Evolutionary conservation across 805 yeast genomes (phyloP).

Genomic region (Hanseniaspora lindneri): DNA sequence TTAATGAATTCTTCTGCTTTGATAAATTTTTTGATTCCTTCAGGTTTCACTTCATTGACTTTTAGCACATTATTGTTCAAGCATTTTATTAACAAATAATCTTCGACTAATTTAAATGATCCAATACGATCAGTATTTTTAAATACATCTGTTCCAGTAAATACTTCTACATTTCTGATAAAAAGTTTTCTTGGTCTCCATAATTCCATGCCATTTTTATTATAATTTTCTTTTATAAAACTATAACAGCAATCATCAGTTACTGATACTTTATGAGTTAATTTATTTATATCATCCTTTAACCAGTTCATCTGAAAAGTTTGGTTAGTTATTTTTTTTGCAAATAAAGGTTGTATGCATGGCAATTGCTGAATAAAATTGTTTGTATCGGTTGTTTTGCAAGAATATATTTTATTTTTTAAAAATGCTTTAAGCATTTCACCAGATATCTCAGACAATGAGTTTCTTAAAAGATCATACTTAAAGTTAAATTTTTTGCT

Average conservation of each 20-base stretch:
- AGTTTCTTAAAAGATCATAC: constrained; percentile 4
- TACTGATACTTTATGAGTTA: background rate
- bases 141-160: background rate
- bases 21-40: background rate
- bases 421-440: background rate
- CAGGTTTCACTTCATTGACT: constrained; percentile 1
- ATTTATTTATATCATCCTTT: background rate
- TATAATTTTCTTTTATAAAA: constrained; percentile 2
- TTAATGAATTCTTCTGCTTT: background rate
- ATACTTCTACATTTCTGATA: background rate
- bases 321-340: background rate
- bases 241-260: background rate
- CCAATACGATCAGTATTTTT: background rate
- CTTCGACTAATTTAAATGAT: background rate
- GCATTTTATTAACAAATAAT: constrained; percentile 2
- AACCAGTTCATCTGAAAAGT: constrained; percentile 5
- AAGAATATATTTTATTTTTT: background rate
- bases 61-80: background rate
- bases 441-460: background rate
- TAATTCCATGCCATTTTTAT: background rate
- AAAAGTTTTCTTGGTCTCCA: constrained; percentile 9
- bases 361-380: background rate
- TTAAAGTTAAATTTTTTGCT: background rate
- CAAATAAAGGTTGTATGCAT: background rate
- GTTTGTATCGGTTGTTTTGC: background rate